These are phyloP conservation scores for Harringtonia lauricola DNA, from an alignment of 2,329 filamentous ascomycete species.

Conservation along the genomic window DNA sequence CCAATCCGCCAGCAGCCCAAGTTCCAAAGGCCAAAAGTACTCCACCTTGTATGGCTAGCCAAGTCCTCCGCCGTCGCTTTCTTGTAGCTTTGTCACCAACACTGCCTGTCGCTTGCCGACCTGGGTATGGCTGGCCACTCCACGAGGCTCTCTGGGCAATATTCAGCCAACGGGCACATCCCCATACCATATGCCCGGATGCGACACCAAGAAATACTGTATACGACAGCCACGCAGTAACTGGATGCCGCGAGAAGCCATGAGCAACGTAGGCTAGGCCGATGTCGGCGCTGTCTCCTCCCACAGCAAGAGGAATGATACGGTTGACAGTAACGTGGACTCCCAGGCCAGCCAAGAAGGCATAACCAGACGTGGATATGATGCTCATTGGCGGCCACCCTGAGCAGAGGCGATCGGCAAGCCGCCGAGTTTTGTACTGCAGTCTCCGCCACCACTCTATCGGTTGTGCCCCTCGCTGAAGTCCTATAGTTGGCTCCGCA, in stretches of 20 bases:
- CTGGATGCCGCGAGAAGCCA: slow-evolving; percentile 64
- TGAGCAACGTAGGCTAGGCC: slow-evolving; percentile 76
- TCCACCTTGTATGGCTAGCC: slow-evolving; percentile 60
- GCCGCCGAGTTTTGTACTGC: slow-evolving; percentile 14
- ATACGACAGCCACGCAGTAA: slow-evolving; percentile 60
- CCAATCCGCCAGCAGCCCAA: slow-evolving; percentile 78
- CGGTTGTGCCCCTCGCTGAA: slow-evolving; percentile 11
- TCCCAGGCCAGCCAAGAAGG: slow-evolving; percentile 51
- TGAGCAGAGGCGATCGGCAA: neutral
- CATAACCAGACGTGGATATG: slow-evolving; percentile 63
- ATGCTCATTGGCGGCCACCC: slow-evolving; percentile 63
- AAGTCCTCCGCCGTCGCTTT: slow-evolving; percentile 45
- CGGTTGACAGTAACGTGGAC: slow-evolving; percentile 71
- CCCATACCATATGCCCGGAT: slow-evolving; percentile 73
- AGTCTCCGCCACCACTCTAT: slow-evolving; percentile 14
- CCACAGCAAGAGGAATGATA: slow-evolving; percentile 59
- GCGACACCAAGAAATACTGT: slow-evolving; percentile 53
- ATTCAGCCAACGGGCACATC: slow-evolving; percentile 71
- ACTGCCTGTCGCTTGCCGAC: slow-evolving; percentile 23
- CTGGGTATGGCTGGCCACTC: slow-evolving; percentile 25
- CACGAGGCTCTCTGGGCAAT: slow-evolving; percentile 45
- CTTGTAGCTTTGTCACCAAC: slow-evolving; percentile 31
- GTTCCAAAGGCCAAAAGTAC: slow-evolving; percentile 45
- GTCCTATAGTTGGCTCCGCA: neutral
- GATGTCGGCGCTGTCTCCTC: slow-evolving; percentile 79